Conservation (phyloP, 768 basidiomycete species). For the Mycena latifolia region DNA sequence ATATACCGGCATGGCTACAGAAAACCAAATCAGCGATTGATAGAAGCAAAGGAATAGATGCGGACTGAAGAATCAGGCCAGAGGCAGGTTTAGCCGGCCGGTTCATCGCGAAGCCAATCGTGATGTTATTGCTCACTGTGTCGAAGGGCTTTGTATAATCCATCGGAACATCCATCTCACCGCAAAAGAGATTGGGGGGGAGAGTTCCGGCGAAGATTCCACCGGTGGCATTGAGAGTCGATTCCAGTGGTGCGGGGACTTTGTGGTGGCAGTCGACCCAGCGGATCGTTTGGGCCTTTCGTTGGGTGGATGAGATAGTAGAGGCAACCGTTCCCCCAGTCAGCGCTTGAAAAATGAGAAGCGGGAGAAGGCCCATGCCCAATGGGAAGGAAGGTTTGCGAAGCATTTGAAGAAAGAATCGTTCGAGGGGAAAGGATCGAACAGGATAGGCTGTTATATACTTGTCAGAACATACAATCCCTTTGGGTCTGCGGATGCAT, state of each 20-base stretch:
- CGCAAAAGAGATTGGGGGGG: conserved; percentile 26
- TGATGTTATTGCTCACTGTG: conserved; percentile 17
- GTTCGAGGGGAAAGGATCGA: too few species aligned
- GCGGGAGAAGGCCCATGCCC: too few species aligned
- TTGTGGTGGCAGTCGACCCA: conserved; percentile 24
- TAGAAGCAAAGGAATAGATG: neutral
- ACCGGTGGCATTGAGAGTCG: neutral
- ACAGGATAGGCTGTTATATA: too few species aligned
- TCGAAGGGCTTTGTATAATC: conserved; percentile 28
- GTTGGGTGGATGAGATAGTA: neutral
- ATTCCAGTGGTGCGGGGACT: conserved; percentile 20
- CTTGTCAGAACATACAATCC: too few species aligned
- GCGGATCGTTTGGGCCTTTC: conserved; percentile 13
- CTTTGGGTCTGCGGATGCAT: too few species aligned
- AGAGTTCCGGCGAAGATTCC: neutral
- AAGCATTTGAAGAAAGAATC: too few species aligned
- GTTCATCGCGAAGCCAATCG: conserved; percentile 33
- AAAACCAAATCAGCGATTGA: neutral
- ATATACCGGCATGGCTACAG: neutral
- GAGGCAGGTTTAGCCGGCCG: conserved; percentile 17
- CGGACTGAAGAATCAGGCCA: conserved; percentile 20
- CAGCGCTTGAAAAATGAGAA: too few species aligned
- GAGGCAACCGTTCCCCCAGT: too few species aligned
- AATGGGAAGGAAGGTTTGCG: too few species aligned
- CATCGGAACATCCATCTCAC: conserved; percentile 32